Conservation (phyloP, 306 rosid species). For the Chamaecrista fasciculata region DNA sequence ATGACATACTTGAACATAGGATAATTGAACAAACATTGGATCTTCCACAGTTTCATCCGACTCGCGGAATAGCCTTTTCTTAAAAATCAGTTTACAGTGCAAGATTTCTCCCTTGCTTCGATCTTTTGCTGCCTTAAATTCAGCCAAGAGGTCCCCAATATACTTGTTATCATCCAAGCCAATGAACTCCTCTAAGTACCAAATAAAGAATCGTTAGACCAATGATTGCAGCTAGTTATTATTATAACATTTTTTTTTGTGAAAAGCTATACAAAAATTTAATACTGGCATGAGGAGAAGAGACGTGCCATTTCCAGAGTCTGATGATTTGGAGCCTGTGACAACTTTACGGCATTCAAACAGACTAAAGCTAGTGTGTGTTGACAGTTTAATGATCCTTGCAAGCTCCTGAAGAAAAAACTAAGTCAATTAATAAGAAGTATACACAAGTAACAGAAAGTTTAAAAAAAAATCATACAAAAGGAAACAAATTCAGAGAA, state of each 20-base stretch:
- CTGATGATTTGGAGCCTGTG: constrained; percentile 73
- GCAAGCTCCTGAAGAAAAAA: constrained; percentile 79
- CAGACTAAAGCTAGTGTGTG: constrained; percentile 81
- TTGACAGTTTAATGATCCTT: constrained; percentile 74
- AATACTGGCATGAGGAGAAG: constrained; percentile 20
- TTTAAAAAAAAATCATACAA: constrained; percentile 19
- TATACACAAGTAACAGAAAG: not conserved
- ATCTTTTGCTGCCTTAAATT: constrained; percentile 86
- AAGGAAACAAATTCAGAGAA: constrained; percentile 12
- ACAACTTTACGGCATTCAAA: constrained; percentile 94
- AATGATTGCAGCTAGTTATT: constrained; percentile 19
- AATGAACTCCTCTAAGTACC: constrained; percentile 74
- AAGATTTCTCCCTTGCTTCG: constrained; percentile 92
- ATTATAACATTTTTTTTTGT: too few species aligned
- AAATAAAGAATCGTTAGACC: constrained; percentile 35
- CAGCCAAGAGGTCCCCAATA: constrained; percentile 87
- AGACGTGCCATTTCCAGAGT: constrained; percentile 72
- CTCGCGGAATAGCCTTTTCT: constrained; percentile 89
- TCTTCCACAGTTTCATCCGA: constrained; percentile 90
- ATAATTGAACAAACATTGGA: constrained; percentile 88
- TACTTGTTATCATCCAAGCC: constrained; percentile 97
- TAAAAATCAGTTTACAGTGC: constrained; percentile 89
- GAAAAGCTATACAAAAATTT: not conserved
- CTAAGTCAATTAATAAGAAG: constrained; percentile 20
- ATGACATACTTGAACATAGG: constrained; percentile 83